A percentile compares a stretch with the other conserved stretches of the same genome.
Evolutionary conservation across 2,329 filamentous ascomycete species (phyloP).

Genomic region (Fusarium pseudoanthophilum): DNA sequence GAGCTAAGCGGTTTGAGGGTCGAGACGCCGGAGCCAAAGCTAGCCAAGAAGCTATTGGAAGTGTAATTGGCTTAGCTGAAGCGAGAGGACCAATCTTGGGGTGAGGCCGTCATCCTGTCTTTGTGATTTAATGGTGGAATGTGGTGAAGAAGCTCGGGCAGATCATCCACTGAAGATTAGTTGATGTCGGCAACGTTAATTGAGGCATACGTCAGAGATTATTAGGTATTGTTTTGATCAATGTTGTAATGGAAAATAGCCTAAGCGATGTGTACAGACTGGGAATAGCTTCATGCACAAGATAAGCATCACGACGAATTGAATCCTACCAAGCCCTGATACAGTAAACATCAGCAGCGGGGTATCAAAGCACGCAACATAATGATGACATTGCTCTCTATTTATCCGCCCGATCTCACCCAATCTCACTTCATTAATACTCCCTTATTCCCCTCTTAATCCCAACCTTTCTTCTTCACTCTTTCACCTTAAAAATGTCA

Average conservation of each 20-base stretch:
- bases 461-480: neutral
- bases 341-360: neutral
- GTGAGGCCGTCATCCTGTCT: neutral
- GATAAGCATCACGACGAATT: neutral
- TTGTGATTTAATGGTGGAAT: neutral
- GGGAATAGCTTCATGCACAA: neutral
- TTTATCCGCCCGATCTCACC: constrained; percentile 15
- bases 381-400: constrained; percentile 7
- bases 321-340: neutral
- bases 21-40: neutral
- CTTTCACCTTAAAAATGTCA: neutral
- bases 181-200: neutral
- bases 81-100: constrained; percentile 1
- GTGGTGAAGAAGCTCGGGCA: neutral
- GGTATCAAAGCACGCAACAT: neutral
- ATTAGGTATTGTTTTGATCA: too few relatives aligned
- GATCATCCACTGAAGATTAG: neutral
- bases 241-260: neutral
- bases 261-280: neutral
- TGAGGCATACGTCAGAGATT: neutral
- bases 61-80: neutral
- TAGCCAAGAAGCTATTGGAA: neutral
- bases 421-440: neutral
- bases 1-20: neutral
- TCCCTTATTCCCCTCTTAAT: neutral